A percentile compares a stretch with the other conserved stretches of the same genome.
phyloP scores from a whole-genome alignment of 768 basidiomycete genomes.

The Mrakia hoshinonis region DNA sequence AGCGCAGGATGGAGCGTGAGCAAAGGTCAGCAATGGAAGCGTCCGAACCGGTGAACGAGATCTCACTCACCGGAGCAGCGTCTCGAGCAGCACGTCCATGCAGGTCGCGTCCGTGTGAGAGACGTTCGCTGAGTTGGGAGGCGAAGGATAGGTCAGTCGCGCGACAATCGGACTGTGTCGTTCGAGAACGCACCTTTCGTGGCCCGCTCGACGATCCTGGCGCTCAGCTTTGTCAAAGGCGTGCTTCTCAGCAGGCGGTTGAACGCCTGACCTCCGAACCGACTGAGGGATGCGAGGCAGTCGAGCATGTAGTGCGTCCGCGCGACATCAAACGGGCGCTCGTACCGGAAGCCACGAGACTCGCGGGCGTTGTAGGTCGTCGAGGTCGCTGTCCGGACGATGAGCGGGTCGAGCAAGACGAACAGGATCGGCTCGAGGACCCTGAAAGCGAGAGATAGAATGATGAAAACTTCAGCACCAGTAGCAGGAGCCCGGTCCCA shows the following conservation, averaged over 20 bases:
- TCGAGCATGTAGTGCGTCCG: conserved; percentile 67
- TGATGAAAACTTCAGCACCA: not conserved
- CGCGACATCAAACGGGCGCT: conserved; percentile 66
- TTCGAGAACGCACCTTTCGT: not conserved
- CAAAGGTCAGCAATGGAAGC: not conserved
- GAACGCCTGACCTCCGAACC: conserved; percentile 10
- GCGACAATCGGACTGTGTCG: not conserved
- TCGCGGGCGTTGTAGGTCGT: conserved; percentile 56
- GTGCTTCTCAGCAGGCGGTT: not conserved
- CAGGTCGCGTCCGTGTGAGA: conserved; percentile 55
- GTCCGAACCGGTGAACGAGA: not conserved
- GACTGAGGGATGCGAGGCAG: conserved; percentile 44
- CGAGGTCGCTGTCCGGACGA: conserved; percentile 45
- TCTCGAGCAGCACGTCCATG: conserved; percentile 63
- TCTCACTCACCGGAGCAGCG: conserved; percentile 56
- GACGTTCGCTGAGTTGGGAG: conserved; percentile 32
- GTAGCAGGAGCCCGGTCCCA: too few relatives aligned
- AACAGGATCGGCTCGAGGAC: conserved; percentile 36
- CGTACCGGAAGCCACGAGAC: conserved; percentile 59
- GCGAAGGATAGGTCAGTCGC: not conserved
- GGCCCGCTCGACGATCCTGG: not conserved
- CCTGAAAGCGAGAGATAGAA: not conserved
- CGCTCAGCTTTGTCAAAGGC: not conserved
- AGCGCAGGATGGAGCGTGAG: conserved; percentile 9
- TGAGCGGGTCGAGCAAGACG: conserved; percentile 63